Percentiles rank a stretch among this genome's conserved stretches.
These are phyloP conservation scores for Nemania serpens DNA, from an alignment of 2,329 filamentous ascomycete species.

Conservation along the genomic window DNA sequence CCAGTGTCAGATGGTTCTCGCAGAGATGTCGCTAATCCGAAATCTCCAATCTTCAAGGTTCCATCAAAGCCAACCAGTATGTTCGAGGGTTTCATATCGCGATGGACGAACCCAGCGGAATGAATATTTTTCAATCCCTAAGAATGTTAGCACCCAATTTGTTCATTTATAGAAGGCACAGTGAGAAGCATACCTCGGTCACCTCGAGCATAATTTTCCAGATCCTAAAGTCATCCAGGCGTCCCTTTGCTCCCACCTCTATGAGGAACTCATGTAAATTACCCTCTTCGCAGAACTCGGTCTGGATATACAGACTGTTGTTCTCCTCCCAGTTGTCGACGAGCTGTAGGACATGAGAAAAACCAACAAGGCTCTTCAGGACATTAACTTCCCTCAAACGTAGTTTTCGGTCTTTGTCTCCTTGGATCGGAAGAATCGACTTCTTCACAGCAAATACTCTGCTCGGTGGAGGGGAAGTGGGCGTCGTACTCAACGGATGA, in stretches of 20 bases:
- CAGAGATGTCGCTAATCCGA: conserved; percentile 71
- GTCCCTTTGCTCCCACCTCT: conserved; percentile 80
- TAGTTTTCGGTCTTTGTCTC: conserved; percentile 76
- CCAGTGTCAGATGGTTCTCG: conserved; percentile 47
- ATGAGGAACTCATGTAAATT: conserved; percentile 84
- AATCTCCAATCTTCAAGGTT: conserved; percentile 82
- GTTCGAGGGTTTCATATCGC: conserved; percentile 86
- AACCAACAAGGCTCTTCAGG: conserved; percentile 74
- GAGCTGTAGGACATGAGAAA: conserved; percentile 84
- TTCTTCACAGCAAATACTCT: conserved; percentile 93
- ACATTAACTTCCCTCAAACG: conserved; percentile 85
- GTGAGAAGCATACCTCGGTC: conserved; percentile 65
- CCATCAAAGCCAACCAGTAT: conserved; percentile 82
- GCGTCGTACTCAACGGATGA: conserved; percentile 47
- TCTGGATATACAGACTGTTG: conserved; percentile 91
- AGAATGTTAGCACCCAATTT: conserved; percentile 4
- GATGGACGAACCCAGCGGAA: conserved; percentile 80
- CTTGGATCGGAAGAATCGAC: conserved; percentile 77
- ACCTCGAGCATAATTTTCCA: conserved; percentile 97
- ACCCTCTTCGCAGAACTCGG: conserved; percentile 94
- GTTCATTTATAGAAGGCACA: background rate
- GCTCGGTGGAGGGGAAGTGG: conserved; percentile 58
- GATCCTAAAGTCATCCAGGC: conserved; percentile 95
- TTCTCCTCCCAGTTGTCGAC: conserved; percentile 87
- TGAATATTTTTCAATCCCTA: conserved; percentile 92